phyloP scores from a whole-genome alignment of 1,284 basidiomycete genomes.

The Ustilago vetiveriae region DNA sequence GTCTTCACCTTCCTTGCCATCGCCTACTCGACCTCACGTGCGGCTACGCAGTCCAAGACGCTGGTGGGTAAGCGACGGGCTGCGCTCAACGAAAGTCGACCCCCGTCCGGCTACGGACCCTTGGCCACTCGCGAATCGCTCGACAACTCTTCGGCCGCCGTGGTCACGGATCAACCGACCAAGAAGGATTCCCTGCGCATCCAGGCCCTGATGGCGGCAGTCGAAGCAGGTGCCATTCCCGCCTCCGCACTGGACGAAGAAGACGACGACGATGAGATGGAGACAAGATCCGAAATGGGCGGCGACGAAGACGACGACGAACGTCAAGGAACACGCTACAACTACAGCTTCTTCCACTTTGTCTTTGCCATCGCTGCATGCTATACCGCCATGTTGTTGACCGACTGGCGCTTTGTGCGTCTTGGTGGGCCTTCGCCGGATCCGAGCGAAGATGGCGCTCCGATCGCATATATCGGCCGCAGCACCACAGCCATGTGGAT shows the following conservation, averaged over 20 bases:
- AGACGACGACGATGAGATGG: constrained; percentile 78
- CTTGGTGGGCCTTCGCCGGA: constrained; percentile 49
- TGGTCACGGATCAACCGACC: constrained; percentile 81
- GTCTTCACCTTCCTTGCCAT: constrained; percentile 97
- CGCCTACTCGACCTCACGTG: constrained; percentile 94
- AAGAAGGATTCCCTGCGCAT: constrained; percentile 88
- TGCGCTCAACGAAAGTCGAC: constrained; percentile 69
- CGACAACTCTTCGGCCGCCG: constrained; percentile 70
- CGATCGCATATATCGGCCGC: constrained; percentile 90
- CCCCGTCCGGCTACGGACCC: constrained; percentile 58
- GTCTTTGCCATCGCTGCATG: constrained; percentile 95
- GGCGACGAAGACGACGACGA: constrained; percentile 90
- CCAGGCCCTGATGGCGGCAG: constrained; percentile 92
- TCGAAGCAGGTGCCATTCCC: constrained; percentile 93
- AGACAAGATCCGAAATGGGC: constrained; percentile 71
- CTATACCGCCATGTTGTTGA: constrained; percentile 98
- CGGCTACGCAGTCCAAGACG: constrained; percentile 92
- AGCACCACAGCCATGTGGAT: constrained; percentile 99
- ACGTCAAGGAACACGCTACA: constrained; percentile 94
- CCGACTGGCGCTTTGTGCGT: constrained; percentile 78
- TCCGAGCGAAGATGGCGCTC: constrained; percentile 71
- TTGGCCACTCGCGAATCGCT: constrained; percentile 50
- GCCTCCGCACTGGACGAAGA: constrained; percentile 87
- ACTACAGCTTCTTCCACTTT: constrained; percentile 98
- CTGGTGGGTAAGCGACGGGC: constrained; percentile 79